Conservation (phyloP, 2,329 filamentous ascomycete species). For the Cryphonectria naterciae region DNA sequence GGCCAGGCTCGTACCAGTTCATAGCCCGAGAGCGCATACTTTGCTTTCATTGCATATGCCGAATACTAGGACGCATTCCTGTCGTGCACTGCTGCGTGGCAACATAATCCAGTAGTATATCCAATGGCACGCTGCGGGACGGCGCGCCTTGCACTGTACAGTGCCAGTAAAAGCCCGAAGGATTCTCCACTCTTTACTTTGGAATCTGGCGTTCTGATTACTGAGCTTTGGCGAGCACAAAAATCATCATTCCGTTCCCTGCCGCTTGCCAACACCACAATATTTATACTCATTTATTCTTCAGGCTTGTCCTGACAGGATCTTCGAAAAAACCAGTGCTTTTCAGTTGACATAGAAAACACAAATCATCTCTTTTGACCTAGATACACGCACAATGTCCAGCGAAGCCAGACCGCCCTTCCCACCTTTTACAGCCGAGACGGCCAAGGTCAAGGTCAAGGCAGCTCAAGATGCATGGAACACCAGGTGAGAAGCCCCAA, state of each 20-base stretch:
- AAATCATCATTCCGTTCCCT: not conserved
- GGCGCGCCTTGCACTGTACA: not conserved
- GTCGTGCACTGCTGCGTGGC: not conserved
- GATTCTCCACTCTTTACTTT: not conserved
- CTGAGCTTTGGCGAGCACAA: not conserved
- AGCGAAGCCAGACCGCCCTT: constrained; percentile 47
- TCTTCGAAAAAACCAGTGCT: not conserved
- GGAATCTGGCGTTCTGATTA: not conserved
- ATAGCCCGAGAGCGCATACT: not conserved
- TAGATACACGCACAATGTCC: constrained; percentile 29
- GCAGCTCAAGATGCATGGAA: constrained; percentile 86
- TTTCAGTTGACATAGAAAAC: not conserved
- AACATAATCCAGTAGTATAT: not conserved
- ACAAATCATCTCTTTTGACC: not conserved
- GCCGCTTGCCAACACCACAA: not conserved
- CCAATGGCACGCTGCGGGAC: not conserved
- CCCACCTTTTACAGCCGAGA: constrained; percentile 76
- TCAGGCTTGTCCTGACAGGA: too few species aligned
- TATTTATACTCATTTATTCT: not conserved
- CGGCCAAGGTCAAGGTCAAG: constrained; percentile 77
- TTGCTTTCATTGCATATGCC: not conserved
- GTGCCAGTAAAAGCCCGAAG: not conserved
- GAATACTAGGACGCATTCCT: not conserved
- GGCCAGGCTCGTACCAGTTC: too few species aligned
- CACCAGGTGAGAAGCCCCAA: constrained; percentile 57